A percentile compares a stretch with the other conserved stretches of the same genome.
These are phyloP conservation scores for Ganoderma leucocontextum DNA, from an alignment of 1,284 basidiomycete species.

Conservation along the genomic window DNA sequence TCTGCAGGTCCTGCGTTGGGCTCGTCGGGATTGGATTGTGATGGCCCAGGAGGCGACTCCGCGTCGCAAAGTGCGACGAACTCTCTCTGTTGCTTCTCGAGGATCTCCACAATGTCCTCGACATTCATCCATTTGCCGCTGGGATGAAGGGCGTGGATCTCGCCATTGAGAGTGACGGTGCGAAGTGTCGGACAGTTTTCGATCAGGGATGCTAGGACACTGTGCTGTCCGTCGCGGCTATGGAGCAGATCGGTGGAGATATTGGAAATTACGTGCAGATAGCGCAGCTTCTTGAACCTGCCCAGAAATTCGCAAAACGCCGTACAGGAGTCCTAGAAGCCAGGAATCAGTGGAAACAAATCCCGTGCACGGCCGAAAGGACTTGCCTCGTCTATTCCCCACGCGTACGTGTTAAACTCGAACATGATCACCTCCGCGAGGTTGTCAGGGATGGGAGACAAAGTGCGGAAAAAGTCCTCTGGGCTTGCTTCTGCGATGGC, in stretches of 20 bases:
- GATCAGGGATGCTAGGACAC: background rate
- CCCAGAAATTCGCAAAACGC: background rate
- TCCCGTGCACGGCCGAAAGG: background rate
- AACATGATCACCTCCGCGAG: background rate
- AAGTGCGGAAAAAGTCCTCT: background rate
- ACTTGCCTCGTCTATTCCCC: background rate
- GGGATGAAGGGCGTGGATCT: background rate
- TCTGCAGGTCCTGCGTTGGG: background rate
- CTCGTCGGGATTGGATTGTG: background rate
- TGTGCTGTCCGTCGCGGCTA: background rate
- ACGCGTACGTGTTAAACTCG: background rate
- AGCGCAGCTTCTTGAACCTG: conserved; percentile 1
- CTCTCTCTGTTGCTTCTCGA: background rate
- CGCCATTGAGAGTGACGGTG: background rate
- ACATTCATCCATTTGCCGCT: background rate
- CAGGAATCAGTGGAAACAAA: background rate
- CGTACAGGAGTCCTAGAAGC: background rate
- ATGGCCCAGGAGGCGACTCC: background rate
- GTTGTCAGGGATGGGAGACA: background rate
- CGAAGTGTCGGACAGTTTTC: background rate
- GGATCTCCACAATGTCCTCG: background rate
- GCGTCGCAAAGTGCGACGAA: background rate
- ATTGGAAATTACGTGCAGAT: background rate
- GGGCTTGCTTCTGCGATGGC: background rate
- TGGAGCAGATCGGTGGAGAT: background rate